Conservation (phyloP, 208 protist species). For the Leishmania gerbilli region DNA sequence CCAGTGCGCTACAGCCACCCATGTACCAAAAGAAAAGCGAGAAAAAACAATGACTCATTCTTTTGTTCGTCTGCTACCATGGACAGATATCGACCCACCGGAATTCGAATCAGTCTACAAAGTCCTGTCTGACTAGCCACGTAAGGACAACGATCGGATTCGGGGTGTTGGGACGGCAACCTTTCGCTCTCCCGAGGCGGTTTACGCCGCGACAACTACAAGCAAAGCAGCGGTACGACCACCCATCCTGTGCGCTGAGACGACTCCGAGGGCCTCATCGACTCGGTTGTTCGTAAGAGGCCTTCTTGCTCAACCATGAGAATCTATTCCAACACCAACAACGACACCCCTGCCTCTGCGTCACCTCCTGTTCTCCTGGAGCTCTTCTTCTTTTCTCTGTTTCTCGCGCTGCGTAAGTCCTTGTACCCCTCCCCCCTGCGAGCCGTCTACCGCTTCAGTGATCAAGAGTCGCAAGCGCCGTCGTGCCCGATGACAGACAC, state of each 20-base stretch:
- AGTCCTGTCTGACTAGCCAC: neutral
- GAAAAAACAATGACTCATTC: neutral
- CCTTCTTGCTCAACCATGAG: neutral
- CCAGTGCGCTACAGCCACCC: neutral
- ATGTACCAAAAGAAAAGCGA: neutral
- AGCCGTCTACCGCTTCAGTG: neutral
- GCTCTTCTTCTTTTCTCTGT: neutral
- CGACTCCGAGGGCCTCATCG: neutral
- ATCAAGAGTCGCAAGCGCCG: neutral
- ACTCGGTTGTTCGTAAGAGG: neutral
- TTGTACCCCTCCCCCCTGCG: neutral
- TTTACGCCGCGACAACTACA: neutral
- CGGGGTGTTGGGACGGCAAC: neutral
- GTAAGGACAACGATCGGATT: neutral
- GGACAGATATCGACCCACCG: neutral
- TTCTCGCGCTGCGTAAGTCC: neutral
- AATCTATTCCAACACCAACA: neutral
- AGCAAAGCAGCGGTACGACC: neutral
- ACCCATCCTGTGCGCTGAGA: neutral
- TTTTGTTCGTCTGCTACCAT: neutral
- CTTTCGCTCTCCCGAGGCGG: neutral
- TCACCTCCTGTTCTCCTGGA: neutral
- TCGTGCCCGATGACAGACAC: neutral
- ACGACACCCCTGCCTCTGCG: too few species aligned
- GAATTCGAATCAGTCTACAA: neutral